Conservation (phyloP, 2,329 filamentous ascomycete genomes). For the Amauroascus verrucosus region DNA sequence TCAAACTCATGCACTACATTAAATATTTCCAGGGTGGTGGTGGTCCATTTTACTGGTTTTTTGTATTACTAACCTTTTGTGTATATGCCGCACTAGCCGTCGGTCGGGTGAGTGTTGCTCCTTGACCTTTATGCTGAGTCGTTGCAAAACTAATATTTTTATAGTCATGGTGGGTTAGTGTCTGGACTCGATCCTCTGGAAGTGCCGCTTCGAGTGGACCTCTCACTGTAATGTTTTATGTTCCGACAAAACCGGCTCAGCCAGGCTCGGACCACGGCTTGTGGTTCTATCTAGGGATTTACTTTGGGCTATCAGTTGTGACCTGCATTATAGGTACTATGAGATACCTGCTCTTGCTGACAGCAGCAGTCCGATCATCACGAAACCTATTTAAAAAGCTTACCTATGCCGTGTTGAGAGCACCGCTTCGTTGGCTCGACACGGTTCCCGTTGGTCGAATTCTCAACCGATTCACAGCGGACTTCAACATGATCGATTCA, state of each 20-base stretch:
- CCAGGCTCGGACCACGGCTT: slow-evolving; percentile 28
- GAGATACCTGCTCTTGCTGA: slow-evolving; percentile 54
- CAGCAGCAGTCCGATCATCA: slow-evolving; percentile 59
- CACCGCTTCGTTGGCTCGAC: slow-evolving; percentile 69
- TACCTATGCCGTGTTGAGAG: slow-evolving; percentile 56
- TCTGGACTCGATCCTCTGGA: slow-evolving; percentile 35
- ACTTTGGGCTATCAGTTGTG: slow-evolving; percentile 50
- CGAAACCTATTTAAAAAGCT: slow-evolving; percentile 56
- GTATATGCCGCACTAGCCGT: slow-evolving; percentile 46
- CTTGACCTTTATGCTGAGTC: background rate
- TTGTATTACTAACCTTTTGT: slow-evolving; percentile 47
- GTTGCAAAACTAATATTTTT: background rate
- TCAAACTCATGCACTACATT: slow-evolving; percentile 57
- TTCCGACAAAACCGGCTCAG: slow-evolving; percentile 6
- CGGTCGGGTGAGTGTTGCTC: slow-evolving; percentile 34
- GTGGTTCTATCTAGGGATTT: slow-evolving; percentile 57
- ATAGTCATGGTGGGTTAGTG: slow-evolving; percentile 40
- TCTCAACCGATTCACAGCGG: slow-evolving; percentile 66
- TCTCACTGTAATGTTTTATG: slow-evolving; percentile 14
- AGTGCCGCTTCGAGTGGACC: slow-evolving; percentile 10
- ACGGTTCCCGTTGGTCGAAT: slow-evolving; percentile 68
- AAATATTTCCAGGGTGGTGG: slow-evolving; percentile 59
- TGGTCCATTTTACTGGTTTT: slow-evolving; percentile 50
- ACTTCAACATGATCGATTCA: slow-evolving; percentile 65
- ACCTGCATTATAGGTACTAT: slow-evolving; percentile 51